Base-by-base conservation (phyloP, 1,139 yeast species). In the Taphrina sp. region DNA sequence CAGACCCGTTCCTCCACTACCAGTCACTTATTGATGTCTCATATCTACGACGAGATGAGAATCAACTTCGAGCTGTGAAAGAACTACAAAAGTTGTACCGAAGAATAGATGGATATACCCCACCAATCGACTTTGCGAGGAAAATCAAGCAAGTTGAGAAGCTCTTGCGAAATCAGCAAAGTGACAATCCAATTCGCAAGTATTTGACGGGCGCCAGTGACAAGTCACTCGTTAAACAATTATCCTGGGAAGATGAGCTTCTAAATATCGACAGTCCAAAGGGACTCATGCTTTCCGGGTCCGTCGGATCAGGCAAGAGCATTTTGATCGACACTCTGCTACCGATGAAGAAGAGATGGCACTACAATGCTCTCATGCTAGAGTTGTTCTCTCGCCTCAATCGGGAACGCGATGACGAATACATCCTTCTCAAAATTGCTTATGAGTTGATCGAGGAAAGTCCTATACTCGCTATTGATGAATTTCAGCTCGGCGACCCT, bases 301-400 rank as follows among this genome's bases (percentile, higher is more conserved):
- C 90, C 68, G 98, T 92, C 42, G 98, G 98, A 3, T 89, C 97
- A 70, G 98, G 98, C 10, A 92, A 92, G 68, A 90, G 97, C 4
- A 92, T 92, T 97, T 75, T 92, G 62, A 90, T 92, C 96, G 97
- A 92, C 70, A 75, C 92, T 63, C 90, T 92, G 65, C 84, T 0
- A 89, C 71, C 73, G 22, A 77, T 83, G 1, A 84, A 84, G 64
- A 76, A 79, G 72, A 72, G 90, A 59, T 81, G 87, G 82, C 90
- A 83, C 64, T 83, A 80, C 64, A 79, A 80, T 62, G 81, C 79
- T 61, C 83, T 84, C 64, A 83, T 83, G 66, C 71, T 83, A 2
- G 81, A 85, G 81, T 81, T 83, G 0, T 82, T 78, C 61, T 73
- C 75, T 37, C 83, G 82, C 64, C 82, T 83, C 64, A 85, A 83